Base-by-base conservation (phyloP, 129 eudicot species). In the Chrysanthemum seticuspe region DNA sequence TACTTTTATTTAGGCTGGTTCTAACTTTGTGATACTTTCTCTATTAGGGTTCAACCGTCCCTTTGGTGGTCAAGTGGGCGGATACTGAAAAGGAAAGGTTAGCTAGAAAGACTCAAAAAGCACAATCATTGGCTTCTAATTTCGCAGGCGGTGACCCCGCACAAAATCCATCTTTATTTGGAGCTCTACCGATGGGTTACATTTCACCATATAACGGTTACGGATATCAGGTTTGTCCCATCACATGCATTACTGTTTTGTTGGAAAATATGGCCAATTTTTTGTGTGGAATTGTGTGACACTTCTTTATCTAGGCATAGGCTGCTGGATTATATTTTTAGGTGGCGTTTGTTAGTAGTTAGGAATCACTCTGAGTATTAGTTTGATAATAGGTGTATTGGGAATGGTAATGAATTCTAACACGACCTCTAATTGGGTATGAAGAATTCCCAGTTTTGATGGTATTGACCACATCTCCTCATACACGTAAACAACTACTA, bases 1-100 rank as follows among this genome's bases (percentile, higher is more conserved):
- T 40, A 40, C 47, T 40, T 6, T 40, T 8, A 6, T 7, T 6
- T 40, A 40, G 47, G 47, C 47, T 40, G 47, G 47, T 40, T 40
- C 10, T 40, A 40, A 66, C 62, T 59, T 56, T 69, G 49, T 61
- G 57, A 21, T 53, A 13, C 14, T 16, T 67, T 78, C 29, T 36
- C 16, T 49, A 54, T 65, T 70, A 90, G 97, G 96, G 96, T 63
- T 88, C 96, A 64, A 79, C 83, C 56, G 96, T 95, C 62, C 97
- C 94, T 76, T 88, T 95, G 89, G 99, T 95, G 78, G 99, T 95
- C 72, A 95, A 95, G 74, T 95, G 99, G 99, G 99, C 99, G 25
- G 97, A 90, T 77, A 90, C 97, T 13, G 99, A 95, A 77, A 95
- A 83, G 79, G 99, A 95, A 81, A 90, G 99, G 78, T 84, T 84